phyloP scores from a whole-genome alignment of 495 filamentous ascomycete species.

The Thermochaetoides thermophila region DNA sequence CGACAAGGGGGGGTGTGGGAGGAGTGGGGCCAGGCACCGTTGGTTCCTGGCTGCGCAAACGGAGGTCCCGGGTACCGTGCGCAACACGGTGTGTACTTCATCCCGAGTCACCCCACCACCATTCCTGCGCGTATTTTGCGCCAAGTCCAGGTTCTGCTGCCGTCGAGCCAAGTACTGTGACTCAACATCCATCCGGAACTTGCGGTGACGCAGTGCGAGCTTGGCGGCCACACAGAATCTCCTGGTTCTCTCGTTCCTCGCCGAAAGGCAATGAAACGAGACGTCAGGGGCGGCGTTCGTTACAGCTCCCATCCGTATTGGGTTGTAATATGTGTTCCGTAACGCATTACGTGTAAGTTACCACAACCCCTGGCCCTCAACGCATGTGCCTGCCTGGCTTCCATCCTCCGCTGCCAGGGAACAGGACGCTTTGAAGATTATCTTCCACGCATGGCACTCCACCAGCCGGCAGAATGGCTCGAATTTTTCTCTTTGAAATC shows the following conservation, averaged over 20 bases:
- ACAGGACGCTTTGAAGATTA: too few relatives aligned
- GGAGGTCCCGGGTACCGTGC: conserved; percentile 11
- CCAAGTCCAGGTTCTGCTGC: conserved; percentile 7
- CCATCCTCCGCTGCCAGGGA: too few relatives aligned
- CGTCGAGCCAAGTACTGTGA: conserved; percentile 10
- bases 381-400: too few relatives aligned
- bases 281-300: conserved; percentile 10
- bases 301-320: too few relatives aligned
- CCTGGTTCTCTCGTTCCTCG: conserved; percentile 15
- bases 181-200: conserved; percentile 9
- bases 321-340: too few relatives aligned
- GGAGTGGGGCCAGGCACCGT: conserved; percentile 11
- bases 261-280: conserved; percentile 20
- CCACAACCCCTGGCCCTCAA: too few relatives aligned
- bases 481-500: too few relatives aligned
- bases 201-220: conserved; percentile 26
- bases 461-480: too few relatives aligned
- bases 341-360: too few relatives aligned
- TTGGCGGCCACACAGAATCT: conserved; percentile 16
- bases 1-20: too few relatives aligned
- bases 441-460: too few relatives aligned
- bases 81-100: conserved; percentile 7
- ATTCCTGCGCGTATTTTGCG: conserved; percentile 1
- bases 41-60: conserved; percentile 12
- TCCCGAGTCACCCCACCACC: neutral